phyloP scores from a whole-genome alignment of 75 land plant genomes.

The Gnetum montanum region DNA sequence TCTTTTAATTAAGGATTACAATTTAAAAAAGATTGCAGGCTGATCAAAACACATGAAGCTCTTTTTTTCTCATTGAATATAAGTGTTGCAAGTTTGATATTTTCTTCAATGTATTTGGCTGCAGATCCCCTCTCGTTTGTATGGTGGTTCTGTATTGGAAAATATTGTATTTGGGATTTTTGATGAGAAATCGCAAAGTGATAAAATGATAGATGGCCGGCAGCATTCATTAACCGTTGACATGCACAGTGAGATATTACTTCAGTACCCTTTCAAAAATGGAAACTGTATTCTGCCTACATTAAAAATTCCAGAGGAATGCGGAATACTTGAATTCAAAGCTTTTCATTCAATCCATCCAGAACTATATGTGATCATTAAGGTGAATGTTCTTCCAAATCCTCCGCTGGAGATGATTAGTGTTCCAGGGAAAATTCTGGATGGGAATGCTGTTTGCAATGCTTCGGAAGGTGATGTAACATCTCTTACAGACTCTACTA shows the following conservation, averaged over 20 bases:
- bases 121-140: conserved; percentile 30
- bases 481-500: background rate
- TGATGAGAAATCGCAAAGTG: conserved; percentile 35
- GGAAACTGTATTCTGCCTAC: conserved; percentile 35
- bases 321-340: conserved; percentile 25
- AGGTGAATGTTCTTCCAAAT: background rate
- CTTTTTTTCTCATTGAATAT: too few species aligned
- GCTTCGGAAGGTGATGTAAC: background rate
- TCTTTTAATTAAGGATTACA: too few species aligned
- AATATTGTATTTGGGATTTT: conserved; percentile 32
- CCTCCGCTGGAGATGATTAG: background rate
- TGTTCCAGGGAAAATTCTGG: background rate
- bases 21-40: too few species aligned
- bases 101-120: too few species aligned
- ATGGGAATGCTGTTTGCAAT: background rate
- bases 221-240: conserved; percentile 30
- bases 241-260: conserved; percentile 4
- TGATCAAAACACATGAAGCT: too few species aligned
- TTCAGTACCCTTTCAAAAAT: conserved; percentile 20
- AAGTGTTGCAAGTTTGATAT: too few species aligned
- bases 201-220: conserved; percentile 28
- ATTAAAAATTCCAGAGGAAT: conserved; percentile 25
- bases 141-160: conserved; percentile 33
- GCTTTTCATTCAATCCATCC: conserved; percentile 36
- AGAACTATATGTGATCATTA: conserved; percentile 15